These are phyloP conservation scores for Yamadazyma atlantica DNA, from an alignment of 1,139 yeast species.

Conservation along the genomic window DNA sequence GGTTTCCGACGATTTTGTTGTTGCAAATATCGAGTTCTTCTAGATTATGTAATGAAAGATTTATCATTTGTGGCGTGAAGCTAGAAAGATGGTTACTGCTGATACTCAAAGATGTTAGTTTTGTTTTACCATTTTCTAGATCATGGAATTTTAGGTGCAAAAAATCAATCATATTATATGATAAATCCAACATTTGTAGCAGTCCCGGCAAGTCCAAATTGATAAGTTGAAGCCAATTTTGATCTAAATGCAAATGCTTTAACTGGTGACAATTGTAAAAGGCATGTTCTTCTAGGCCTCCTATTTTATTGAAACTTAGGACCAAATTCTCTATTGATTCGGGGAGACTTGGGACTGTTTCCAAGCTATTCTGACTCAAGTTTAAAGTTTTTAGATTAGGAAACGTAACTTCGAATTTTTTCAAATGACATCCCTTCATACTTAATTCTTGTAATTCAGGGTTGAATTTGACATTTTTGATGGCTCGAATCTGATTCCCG, in stretches of 20 bases:
- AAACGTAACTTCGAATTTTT: no score
- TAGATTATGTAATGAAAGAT: constrained; percentile 15
- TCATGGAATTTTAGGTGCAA: not conserved
- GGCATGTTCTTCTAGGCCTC: constrained; percentile 2
- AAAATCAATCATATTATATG: constrained; percentile 8
- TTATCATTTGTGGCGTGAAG: constrained; percentile 1
- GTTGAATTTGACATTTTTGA: constrained; percentile 15
- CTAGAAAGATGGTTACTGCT: constrained; percentile 13
- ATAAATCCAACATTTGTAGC: constrained; percentile 2
- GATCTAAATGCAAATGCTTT: constrained; percentile 3
- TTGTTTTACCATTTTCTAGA: not conserved
- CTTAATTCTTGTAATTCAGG: constrained; percentile 20
- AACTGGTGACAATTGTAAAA: constrained; percentile 2
- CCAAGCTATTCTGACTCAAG: constrained; percentile 8
- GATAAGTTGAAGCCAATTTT: constrained; percentile 4
- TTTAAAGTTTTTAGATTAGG: no score
- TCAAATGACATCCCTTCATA: constrained; percentile 21
- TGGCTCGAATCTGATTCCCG: constrained; percentile 16
- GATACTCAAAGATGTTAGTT: not conserved
- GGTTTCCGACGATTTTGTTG: constrained; percentile 8
- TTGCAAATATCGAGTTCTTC: constrained; percentile 24
- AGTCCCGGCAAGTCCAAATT: not conserved
- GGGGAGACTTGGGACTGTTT: constrained; percentile 12
- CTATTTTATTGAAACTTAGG: constrained; percentile 12
- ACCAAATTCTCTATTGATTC: constrained; percentile 11